Percentiles rank a stretch among this genome's conserved stretches.
These are phyloP conservation scores for Bruguiera gymnorhiza DNA, from an alignment of 345 rosid species.

Conservation along the genomic window DNA sequence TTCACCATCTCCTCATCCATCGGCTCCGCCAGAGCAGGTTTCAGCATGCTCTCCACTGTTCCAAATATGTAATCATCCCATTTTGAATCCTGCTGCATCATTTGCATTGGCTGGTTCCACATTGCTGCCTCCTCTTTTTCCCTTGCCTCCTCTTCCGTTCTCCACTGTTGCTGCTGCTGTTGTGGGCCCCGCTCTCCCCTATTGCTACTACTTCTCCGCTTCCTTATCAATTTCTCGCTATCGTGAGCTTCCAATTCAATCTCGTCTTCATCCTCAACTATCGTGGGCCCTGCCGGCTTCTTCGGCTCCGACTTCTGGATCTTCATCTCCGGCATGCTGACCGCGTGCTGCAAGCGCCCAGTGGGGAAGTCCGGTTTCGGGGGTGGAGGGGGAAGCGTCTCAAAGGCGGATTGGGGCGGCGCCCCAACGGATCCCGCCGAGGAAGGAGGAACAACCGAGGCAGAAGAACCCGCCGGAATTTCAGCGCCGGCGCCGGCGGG, in stretches of 20 bases:
- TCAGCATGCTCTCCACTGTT: conserved; percentile 46
- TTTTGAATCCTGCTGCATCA: conserved; percentile 17
- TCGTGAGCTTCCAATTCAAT: conserved; percentile 43
- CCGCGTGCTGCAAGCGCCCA: conserved; percentile 52
- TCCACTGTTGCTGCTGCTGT: conserved; percentile 14
- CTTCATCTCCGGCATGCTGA: conserved; percentile 80
- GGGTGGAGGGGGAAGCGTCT: conserved; percentile 51
- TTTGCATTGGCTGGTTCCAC: conserved; percentile 10
- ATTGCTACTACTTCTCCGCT: conserved; percentile 40
- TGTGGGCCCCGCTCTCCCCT: conserved; percentile 5
- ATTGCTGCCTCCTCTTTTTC: conserved; percentile 10
- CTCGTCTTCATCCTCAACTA: conserved; percentile 56
- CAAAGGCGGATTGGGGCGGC: conserved; percentile 17
- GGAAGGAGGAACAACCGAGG: conserved; percentile 3
- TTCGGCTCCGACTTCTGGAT: conserved; percentile 41
- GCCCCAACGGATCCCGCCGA: not conserved
- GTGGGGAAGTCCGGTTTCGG: conserved; percentile 18
- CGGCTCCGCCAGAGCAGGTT: conserved; percentile 49
- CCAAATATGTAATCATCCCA: conserved; percentile 47
- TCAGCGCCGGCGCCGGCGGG: not conserved
- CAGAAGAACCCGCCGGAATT: not conserved
- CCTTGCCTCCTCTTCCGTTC: not conserved
- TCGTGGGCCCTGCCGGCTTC: conserved; percentile 42
- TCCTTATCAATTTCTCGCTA: conserved; percentile 44
- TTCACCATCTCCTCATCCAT: conserved; percentile 40